Conservation (phyloP, 2,329 filamentous ascomycete species). For the Colletotrichum sojae region DNA sequence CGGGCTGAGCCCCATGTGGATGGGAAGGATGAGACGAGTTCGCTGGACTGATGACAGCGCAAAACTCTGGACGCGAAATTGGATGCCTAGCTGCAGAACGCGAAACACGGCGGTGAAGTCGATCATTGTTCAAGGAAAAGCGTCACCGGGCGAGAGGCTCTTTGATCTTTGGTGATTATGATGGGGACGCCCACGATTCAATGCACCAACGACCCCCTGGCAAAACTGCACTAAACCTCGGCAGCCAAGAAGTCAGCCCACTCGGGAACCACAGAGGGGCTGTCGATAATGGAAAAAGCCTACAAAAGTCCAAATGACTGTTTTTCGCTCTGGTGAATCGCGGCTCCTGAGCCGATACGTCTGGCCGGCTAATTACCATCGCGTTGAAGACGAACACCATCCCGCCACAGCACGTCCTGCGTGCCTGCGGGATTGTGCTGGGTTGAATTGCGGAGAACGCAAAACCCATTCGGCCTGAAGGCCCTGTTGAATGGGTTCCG, state of each 20-base stretch:
- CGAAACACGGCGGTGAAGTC: not conserved
- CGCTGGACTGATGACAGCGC: not conserved
- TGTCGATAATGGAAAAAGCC: not conserved
- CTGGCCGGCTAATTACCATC: too few relatives aligned
- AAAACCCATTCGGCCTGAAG: too few relatives aligned
- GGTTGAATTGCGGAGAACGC: too few relatives aligned
- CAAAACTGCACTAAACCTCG: not conserved
- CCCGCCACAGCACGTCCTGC: too few relatives aligned
- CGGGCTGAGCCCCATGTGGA: not conserved
- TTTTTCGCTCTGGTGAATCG: too few relatives aligned
- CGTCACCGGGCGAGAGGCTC: not conserved
- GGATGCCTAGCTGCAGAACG: not conserved
- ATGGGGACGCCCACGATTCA: not conserved
- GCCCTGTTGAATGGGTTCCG: too few relatives aligned
- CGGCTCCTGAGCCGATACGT: too few relatives aligned
- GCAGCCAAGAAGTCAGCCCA: not conserved
- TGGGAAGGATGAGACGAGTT: not conserved
- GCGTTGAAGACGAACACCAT: too few relatives aligned
- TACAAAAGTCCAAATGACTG: not conserved
- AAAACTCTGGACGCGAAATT: not conserved
- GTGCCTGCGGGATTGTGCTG: too few relatives aligned
- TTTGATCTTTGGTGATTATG: not conserved
- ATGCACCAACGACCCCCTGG: not conserved
- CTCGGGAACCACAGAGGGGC: not conserved
- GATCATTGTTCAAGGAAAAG: not conserved